Percentiles rank a stretch among this genome's conserved stretches.
phyloP scores from a whole-genome alignment of 257 asterid genomes.

The Scutellaria barbata region DNA sequence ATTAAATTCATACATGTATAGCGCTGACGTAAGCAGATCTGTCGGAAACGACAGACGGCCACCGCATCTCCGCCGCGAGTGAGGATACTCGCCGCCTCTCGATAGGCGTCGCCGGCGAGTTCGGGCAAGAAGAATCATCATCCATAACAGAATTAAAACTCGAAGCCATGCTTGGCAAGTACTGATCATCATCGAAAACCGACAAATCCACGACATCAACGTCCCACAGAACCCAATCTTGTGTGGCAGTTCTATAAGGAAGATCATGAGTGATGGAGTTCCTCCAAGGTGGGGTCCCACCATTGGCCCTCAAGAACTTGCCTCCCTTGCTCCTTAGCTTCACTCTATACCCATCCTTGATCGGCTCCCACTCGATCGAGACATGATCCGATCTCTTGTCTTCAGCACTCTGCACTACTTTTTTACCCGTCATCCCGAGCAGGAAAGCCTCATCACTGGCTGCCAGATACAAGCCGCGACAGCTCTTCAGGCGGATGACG shows the following conservation, averaged over 20 bases:
- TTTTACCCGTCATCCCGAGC: slow-evolving; percentile 67
- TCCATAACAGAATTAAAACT: slow-evolving; percentile 39
- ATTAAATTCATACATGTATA: slow-evolving; percentile 32
- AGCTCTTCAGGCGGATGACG: slow-evolving; percentile 59
- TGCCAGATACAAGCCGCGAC: slow-evolving; percentile 62
- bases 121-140: slow-evolving; percentile 29
- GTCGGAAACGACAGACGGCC: slow-evolving; percentile 44
- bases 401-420: slow-evolving; percentile 44
- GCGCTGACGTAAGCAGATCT: slow-evolving; percentile 31
- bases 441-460: slow-evolving; percentile 61
- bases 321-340: slow-evolving; percentile 58
- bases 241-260: slow-evolving; percentile 64
- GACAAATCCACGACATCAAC: slow-evolving; percentile 55
- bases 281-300: slow-evolving; percentile 71
- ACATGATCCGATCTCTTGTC: slow-evolving; percentile 19
- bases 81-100: slow-evolving; percentile 26
- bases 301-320: slow-evolving; percentile 62
- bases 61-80: slow-evolving; percentile 26
- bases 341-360: slow-evolving; percentile 54
- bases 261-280: slow-evolving; percentile 69
- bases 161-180: slow-evolving; percentile 44
- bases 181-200: slow-evolving; percentile 34
- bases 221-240: slow-evolving; percentile 75
- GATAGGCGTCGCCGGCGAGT: slow-evolving; percentile 36
- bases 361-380: slow-evolving; percentile 67